Conservation (phyloP, 805 yeast genomes). For the Tetrapisispora namnaoensis region DNA sequence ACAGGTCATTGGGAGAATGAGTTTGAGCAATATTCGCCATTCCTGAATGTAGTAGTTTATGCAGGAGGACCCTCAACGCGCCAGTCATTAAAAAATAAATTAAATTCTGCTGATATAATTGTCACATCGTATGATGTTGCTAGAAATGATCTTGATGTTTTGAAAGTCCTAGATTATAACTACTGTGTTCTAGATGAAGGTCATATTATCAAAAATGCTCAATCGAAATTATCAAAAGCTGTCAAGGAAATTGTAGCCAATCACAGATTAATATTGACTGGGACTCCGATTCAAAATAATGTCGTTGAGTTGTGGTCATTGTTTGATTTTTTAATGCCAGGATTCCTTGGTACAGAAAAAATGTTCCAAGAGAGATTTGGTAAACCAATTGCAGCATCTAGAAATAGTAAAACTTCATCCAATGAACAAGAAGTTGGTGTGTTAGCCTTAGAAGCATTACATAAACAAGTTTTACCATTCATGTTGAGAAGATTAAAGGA, state of each 20-base stretch:
- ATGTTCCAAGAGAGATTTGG: conserved; percentile 90
- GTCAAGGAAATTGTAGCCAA: conserved; percentile 78
- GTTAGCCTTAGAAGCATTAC: conserved; percentile 87
- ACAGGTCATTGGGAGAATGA: conserved; percentile 99
- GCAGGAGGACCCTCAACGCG: conserved; percentile 88
- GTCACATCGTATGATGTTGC: conserved; percentile 96
- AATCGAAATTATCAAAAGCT: conserved; percentile 78
- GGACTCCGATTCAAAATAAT: conserved; percentile 97
- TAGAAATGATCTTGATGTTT: conserved; percentile 71
- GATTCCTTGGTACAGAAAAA: conserved; percentile 91
- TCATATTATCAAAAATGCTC: conserved; percentile 88
- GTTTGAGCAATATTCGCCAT: conserved; percentile 80
- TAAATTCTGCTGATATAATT: conserved; percentile 64
- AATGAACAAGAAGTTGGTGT: conserved; percentile 98
- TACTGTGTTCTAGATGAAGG: conserved; percentile 97
- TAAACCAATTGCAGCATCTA: conserved; percentile 92
- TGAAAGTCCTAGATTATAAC: conserved; percentile 61
- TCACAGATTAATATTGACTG: conserved; percentile 84
- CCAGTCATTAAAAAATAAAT: conserved; percentile 40
- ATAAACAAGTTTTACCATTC: conserved; percentile 93
- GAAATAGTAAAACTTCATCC: conserved; percentile 78
- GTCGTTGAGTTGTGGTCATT: conserved; percentile 95
- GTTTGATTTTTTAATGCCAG: conserved; percentile 97
- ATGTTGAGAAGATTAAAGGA: conserved; percentile 93
- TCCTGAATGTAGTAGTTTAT: conserved; percentile 69